A percentile compares a stretch with the other conserved stretches of the same genome.
Evolutionary conservation across 1,139 yeast genomes (phyloP).

Genomic region (Hemisphaericaspora lyxosophila): DNA sequence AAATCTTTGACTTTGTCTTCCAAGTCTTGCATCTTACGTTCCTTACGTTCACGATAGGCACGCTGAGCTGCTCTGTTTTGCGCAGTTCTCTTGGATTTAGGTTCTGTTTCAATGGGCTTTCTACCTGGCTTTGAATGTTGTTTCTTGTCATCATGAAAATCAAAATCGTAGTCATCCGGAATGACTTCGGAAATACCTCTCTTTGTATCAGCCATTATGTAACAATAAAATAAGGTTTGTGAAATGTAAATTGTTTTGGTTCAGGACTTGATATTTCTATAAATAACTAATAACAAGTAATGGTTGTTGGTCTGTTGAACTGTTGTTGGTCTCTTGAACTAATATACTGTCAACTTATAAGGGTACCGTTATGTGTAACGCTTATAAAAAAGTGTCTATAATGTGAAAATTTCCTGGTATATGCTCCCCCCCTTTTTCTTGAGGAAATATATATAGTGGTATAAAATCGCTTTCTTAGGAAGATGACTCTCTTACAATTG

Average conservation of each 20-base stretch:
- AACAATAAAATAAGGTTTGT: background rate
- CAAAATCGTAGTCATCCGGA: constrained; percentile 17
- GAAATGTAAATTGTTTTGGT: background rate
- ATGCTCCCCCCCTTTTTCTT: no score
- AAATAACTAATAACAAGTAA: background rate
- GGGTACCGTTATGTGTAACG: no score
- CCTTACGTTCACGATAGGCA: constrained; percentile 94
- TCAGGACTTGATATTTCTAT: background rate
- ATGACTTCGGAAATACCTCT: constrained; percentile 33
- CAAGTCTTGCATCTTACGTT: constrained; percentile 78
- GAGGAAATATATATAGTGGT: no score
- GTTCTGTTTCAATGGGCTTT: constrained; percentile 77
- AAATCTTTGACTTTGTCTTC: constrained; percentile 73
- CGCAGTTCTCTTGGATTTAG: constrained; percentile 85
- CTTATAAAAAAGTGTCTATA: no score
- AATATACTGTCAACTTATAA: no score
- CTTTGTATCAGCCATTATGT: constrained; percentile 35
- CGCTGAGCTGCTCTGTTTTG: constrained; percentile 98
- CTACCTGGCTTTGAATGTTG: constrained; percentile 51
- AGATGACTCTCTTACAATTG: no score
- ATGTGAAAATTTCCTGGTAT: no score
- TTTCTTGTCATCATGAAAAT: constrained; percentile 36
- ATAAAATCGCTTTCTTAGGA: no score
- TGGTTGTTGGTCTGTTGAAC: no score
- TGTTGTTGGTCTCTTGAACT: no score